phyloP scores from a whole-genome alignment of 371 early-diverging fungal genomes.

The Choanephora cucurbitarum region DNA sequence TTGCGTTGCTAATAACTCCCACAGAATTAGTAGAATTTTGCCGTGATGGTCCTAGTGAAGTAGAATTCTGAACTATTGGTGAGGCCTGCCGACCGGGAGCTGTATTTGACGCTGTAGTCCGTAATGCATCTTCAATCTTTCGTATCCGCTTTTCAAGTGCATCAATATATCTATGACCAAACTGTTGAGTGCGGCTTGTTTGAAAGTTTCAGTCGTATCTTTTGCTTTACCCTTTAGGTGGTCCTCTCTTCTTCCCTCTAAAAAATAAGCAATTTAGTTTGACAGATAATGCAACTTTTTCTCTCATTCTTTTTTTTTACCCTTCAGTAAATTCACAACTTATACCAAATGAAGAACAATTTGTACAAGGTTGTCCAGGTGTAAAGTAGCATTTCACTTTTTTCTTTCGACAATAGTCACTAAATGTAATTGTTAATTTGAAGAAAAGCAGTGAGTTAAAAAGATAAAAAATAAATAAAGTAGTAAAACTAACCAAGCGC shows the following conservation, averaged over 20 bases:
- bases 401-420: constrained; percentile 40
- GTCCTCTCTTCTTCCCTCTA: constrained; percentile 54
- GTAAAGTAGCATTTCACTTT: constrained; percentile 35
- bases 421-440: background rate
- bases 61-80: background rate
- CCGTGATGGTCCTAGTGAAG: constrained; percentile 4
- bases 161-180: constrained; percentile 36
- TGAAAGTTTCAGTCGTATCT: too few species aligned
- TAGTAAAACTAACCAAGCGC: constrained; percentile 40
- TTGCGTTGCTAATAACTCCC: constrained; percentile 4
- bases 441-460: too few species aligned
- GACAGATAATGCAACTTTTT: too few species aligned
- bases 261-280: background rate
- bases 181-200: too few species aligned
- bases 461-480: too few species aligned
- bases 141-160: constrained; percentile 41
- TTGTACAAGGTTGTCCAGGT: constrained; percentile 27
- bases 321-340: constrained; percentile 35
- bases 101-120: constrained; percentile 8
- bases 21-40: constrained; percentile 1
- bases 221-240: constrained; percentile 55
- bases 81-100: background rate
- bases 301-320: too few species aligned
- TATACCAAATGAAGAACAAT: constrained; percentile 26
- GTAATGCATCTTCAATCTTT: constrained; percentile 30